Evolutionary conservation across 2,329 filamentous ascomycete genomes (phyloP).

Genomic region (Trichothecium roseum): DNA sequence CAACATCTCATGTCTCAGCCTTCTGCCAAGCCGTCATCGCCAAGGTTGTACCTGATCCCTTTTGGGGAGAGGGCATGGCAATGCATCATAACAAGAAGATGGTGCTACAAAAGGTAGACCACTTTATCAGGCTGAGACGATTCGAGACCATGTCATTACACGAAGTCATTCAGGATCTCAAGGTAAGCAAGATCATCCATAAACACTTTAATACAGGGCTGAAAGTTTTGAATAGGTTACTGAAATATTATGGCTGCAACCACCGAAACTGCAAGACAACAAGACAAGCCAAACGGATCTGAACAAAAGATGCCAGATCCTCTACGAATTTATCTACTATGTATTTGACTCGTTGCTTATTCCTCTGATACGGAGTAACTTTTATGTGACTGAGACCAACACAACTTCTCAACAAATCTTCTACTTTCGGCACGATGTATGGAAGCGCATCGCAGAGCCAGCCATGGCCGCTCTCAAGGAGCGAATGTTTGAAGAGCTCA

Average conservation of each 20-base stretch:
- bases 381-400: conserved; percentile 90
- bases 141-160: conserved; percentile 77
- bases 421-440: conserved; percentile 91
- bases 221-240: conserved; percentile 40
- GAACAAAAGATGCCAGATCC: conserved; percentile 65
- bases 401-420: conserved; percentile 71
- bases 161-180: conserved; percentile 64
- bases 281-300: conserved; percentile 64
- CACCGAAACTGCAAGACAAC: conserved; percentile 30
- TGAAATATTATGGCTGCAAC: conserved; percentile 62
- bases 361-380: conserved; percentile 76
- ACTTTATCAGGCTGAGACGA: conserved; percentile 65
- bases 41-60: conserved; percentile 61
- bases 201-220: conserved; percentile 2
- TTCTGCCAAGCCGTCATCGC: conserved; percentile 72
- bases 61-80: conserved; percentile 56
- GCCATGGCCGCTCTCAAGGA: conserved; percentile 56
- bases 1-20: conserved; percentile 61
- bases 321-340: conserved; percentile 83
- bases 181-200: conserved; percentile 36
- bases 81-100: conserved; percentile 48
- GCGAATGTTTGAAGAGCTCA: conserved; percentile 72
- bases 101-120: conserved; percentile 61
- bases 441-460: conserved; percentile 67
- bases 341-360: conserved; percentile 86